Base-by-base conservation (phyloP, 2,329 filamentous ascomycete species). In the Annulohypoxylon truncatum region DNA sequence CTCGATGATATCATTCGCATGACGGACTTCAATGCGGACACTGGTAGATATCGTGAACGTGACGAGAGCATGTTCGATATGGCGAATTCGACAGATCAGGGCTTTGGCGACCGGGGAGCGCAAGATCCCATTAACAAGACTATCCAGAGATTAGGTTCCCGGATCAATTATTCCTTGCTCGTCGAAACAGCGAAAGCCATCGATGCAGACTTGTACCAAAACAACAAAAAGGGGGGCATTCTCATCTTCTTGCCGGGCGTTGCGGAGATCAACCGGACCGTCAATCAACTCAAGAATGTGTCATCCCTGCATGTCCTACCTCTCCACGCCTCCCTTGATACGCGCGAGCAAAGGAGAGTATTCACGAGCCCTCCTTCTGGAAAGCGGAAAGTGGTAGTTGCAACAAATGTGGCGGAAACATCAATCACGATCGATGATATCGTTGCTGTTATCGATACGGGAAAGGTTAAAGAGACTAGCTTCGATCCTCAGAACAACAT, bases 351-450 rank as follows among this genome's bases (percentile, higher is more conserved):
- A 78, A 91, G 92, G 66, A 87, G 89, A 22, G 96, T 99, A 0
- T 99, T 99, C 76, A 85, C 88, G 26, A 84, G 85, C 12, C 82
- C 96, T 3, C 94, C 95, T 0, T 78, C 82, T 2, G 94, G 94
- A 0, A 94, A 93, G 79, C 87, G 96, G 33, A 99, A 99, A 79
- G 88, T 99, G 10, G 92, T 99, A 31, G 92, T 95, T 5, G 93
- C 96, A 0, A 99, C 96, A 46, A 99, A 99, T 74, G 95, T 99
- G 2, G 96, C 96, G 1, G 96, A 99, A 78, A 99, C 96, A 0
- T 98, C 96, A 1, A 98, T 99, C 77, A 99, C 96, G 0, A 99
- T 99, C 65, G 94, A 97, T 76, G 96, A 99, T 76, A 92, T 99
- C 56, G 92, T 98, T 2, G 95, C 93, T 1, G 96, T 99, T 47